phyloP scores from a whole-genome alignment of 129 eudicot species.

The Helianthus annuus region HanXRQr2.0-SUNRISE NC_035433.2:10365365-10365864 shows the following conservation, averaged over 20 bases:
- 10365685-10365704: background rate
- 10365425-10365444: constrained; percentile 36
- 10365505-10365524: constrained; percentile 41
- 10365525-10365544: constrained; percentile 44
- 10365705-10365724: background rate
- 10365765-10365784: background rate
- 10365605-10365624: constrained; percentile 49
- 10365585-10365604: constrained; percentile 67
- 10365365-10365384: constrained; percentile 57
- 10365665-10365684: background rate
- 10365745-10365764: background rate
- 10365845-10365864: background rate
- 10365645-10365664: background rate
- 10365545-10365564: constrained; percentile 43
- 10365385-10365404: constrained; percentile 35
- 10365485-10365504: constrained; percentile 45
- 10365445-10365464: constrained; percentile 54
- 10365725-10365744: background rate
- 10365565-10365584: constrained; percentile 68
- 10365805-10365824: background rate
- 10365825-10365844: background rate
- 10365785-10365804: background rate
- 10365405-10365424: constrained; percentile 42
- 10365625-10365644: constrained; percentile 20
- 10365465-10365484: constrained; percentile 58